Evolutionary conservation across 1,284 basidiomycete species (phyloP), one percentile per base, ranked within the genome.

Genomic region (Thecaphora frezii): DNA sequence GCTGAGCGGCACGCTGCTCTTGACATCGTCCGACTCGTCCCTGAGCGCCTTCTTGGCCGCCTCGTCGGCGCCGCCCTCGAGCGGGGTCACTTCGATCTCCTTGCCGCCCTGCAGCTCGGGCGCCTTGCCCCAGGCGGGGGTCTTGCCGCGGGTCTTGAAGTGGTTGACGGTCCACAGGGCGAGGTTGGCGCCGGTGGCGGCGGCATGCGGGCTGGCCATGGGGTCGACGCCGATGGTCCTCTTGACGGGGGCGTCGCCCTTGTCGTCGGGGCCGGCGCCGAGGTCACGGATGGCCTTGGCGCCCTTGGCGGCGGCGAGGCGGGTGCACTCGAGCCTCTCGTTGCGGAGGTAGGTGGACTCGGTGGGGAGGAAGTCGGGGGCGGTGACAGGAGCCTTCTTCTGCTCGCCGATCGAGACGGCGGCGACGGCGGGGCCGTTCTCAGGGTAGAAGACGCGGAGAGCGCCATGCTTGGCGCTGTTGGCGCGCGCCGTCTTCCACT

Each of bases 291-390:
- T 59, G 4, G 72, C 70, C 49, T 70, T 66, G 44, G 65, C 71
- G 47, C 74, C 76, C 58, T 75, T 75, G 21, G 69, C 76, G 19
- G 72, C 74, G n/a, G 73, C 71, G 25, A 71, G 59, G 24, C 76
- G 70, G 25, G 66, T 68, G 30, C 65, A 56, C 58, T 77, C 76
- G 46, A 68, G 58, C 45, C 66, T 58, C 57, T 77, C 75, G 52
- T 77, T 76, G 48, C 73, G 71, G 42, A 77, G 63, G 54, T 49
- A 76, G 26, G 48, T 47, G 54, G 63, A 51, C n/a, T 64, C 66
- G 22, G 58, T 22, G 23, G 72, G 69, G 16, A 66, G 53, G 19
- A 69, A 51, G 45, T 77, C 75, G 23, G 75, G 71, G 12, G 60
- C 71, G 44, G 71, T 75, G 37, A 47, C 50, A 19, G 75, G 73